Percentiles rank a stretch among this genome's conserved stretches.
Evolutionary conservation across 177 flowering plant species (phyloP).

Genomic region (Vitis hybrid): DNA sequence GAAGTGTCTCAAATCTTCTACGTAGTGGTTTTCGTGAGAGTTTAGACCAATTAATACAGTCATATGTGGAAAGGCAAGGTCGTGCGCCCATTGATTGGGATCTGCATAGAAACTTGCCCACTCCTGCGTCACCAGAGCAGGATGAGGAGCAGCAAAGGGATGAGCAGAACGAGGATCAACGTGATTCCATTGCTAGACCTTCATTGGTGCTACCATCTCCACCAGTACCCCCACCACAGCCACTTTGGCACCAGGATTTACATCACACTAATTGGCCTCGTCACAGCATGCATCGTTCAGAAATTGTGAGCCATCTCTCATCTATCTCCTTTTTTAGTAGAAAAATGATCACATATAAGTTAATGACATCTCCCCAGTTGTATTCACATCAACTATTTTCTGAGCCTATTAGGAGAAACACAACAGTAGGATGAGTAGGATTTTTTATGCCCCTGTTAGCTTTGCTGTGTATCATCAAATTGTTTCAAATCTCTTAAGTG

Average conservation of each 20-base stretch:
- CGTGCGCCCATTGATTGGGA: slow-evolving; percentile 87
- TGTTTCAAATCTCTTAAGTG: too few relatives aligned
- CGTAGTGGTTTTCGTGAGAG: slow-evolving; percentile 97
- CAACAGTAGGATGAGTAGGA: too few relatives aligned
- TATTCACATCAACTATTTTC: too few relatives aligned
- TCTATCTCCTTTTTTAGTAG: not conserved
- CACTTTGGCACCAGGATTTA: slow-evolving; percentile 83
- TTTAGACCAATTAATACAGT: slow-evolving; percentile 85
- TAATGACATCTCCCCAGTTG: not conserved
- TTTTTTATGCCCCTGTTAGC: too few relatives aligned
- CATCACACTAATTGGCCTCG: slow-evolving; percentile 82
- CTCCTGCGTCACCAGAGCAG: slow-evolving; percentile 48
- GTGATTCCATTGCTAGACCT: slow-evolving; percentile 39
- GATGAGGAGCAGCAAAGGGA: slow-evolving; percentile 60
- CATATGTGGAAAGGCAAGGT: slow-evolving; percentile 92
- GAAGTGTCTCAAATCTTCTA: slow-evolving; percentile 97
- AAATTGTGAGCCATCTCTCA: slow-evolving; percentile 54
- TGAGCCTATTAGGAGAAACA: too few relatives aligned
- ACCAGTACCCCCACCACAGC: slow-evolving; percentile 95
- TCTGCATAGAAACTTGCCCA: slow-evolving; percentile 55
- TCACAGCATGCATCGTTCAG: slow-evolving; percentile 77
- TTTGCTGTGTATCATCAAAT: too few relatives aligned
- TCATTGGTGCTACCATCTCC: slow-evolving; percentile 56
- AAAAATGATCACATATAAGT: not conserved
- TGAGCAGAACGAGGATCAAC: slow-evolving; percentile 55